Conservation (phyloP, 2,329 filamentous ascomycete species). For the Acarospora socialis region DNA sequence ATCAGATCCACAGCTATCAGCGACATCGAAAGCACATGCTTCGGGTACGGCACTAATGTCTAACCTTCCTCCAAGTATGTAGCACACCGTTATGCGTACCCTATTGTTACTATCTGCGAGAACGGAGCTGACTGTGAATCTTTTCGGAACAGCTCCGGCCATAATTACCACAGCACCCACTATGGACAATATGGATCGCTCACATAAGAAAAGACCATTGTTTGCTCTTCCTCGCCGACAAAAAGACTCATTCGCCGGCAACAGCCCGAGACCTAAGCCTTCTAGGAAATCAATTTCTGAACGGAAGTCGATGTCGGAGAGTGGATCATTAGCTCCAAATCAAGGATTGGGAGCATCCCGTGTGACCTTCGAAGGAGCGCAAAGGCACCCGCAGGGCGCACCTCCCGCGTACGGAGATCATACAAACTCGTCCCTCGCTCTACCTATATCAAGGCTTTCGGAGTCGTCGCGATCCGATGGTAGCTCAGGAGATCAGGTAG, state of each 20-base stretch:
- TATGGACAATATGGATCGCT: constrained; percentile 39
- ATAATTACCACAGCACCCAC: constrained; percentile 93
- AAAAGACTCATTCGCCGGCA: constrained; percentile 22
- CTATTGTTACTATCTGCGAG: background rate
- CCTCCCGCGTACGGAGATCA: constrained; percentile 50
- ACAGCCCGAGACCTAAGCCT: constrained; percentile 13
- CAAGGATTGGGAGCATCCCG: constrained; percentile 25
- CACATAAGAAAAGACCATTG: constrained; percentile 26
- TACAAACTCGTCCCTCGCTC: constrained; percentile 44
- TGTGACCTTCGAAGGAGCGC: constrained; percentile 49
- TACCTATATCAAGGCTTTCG: constrained; percentile 53
- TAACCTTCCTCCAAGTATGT: constrained; percentile 20
- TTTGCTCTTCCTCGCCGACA: constrained; percentile 26
- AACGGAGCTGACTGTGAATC: constrained; percentile 4
- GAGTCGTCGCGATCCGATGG: constrained; percentile 86
- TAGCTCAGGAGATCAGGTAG: constrained; percentile 54
- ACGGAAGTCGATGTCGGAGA: constrained; percentile 18
- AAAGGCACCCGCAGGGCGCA: constrained; percentile 30
- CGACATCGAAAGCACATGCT: constrained; percentile 53
- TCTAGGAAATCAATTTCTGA: constrained; percentile 8
- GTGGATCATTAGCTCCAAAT: constrained; percentile 22
- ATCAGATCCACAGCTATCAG: constrained; percentile 77
- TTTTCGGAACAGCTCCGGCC: constrained; percentile 32
- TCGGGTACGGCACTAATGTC: constrained; percentile 35
- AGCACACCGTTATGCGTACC: background rate